Evolutionary conservation across 139 green algal species (phyloP), one percentile per base, ranked within the genome.

Genomic region (Micractinium sp.): DNA sequence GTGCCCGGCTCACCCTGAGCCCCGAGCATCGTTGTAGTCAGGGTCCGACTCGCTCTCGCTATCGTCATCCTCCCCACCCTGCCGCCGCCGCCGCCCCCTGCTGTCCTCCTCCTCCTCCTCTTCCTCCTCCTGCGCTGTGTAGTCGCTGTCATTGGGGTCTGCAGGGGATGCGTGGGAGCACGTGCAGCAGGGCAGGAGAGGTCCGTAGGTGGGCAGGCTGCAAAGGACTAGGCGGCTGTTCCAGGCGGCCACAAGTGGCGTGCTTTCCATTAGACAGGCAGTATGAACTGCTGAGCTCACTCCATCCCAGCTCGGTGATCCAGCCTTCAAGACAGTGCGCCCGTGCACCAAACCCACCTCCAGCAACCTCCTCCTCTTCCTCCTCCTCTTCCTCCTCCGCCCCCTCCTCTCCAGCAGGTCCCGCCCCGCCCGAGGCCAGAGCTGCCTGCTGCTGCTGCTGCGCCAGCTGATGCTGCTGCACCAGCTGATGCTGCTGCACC

Each of bases 341-440:
- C 47, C 5, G 47, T 56, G 47, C 47, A 82, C 77, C 77, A 25
- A 19, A 20, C 18, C n/a, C 78, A 27, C n/a, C 29, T 36, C 36
- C 41, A 0, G 31, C 78, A 9, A 2, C 22, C 36, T 38, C 78
- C 78, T 67, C 41, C 41, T 84, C 78, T 3, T 35, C 77, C 12
- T 82, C 76, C 76, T 66, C 78, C 41, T 84, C 78, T 27, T 84
- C 78, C 78, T 84, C 78, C 31, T 84, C 78, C 41, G 63, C 78
- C 78, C 38, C 78, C 9, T 63, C 78, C 2, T 60, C 78, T 4
- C 33, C 74, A 31, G 74, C 74, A 13, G 74, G n/a, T 38, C 33
- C 33, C 39, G 33, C 16, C 33, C 74, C 36, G 74, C n/a, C 74
- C 36, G 74, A 31, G 3, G 41, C 78, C 71, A 77, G 33, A 19